phyloP scores from a whole-genome alignment of 2,329 filamentous ascomycete genomes.

The Colletotrichum lentis region DNA sequence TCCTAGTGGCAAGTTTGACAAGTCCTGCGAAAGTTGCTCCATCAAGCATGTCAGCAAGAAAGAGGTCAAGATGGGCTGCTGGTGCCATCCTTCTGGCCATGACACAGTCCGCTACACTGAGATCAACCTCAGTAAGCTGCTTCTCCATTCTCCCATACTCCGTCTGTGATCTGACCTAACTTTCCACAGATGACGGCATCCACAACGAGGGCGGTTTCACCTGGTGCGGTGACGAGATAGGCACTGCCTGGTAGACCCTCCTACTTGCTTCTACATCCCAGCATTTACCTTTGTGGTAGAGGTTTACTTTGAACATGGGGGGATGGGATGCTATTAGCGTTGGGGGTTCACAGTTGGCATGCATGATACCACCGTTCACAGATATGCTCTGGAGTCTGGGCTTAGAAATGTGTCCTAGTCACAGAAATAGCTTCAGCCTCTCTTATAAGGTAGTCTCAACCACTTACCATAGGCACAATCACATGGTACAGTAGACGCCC shows the following conservation, averaged over 20 bases:
- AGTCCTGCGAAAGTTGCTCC: constrained; percentile 28
- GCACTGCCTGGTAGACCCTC: constrained; percentile 5
- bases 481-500: no score
- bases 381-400: background rate
- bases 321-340: no score
- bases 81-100: background rate
- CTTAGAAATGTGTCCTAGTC: background rate
- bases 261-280: background rate
- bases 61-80: constrained; percentile 11
- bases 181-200: constrained; percentile 16
- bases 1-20: constrained; percentile 16
- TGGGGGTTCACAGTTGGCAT: background rate
- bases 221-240: constrained; percentile 31
- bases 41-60: constrained; percentile 22
- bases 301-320: no score
- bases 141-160: no score
- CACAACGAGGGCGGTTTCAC: constrained; percentile 30
- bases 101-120: background rate
- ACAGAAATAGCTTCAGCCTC: no score
- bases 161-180: background rate
- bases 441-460: no score
- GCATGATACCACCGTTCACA: background rate
- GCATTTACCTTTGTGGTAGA: background rate
- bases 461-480: no score
- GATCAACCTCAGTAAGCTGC: constrained; percentile 16